phyloP scores from a whole-genome alignment of 2,329 filamentous ascomycete species.

The Ascochyta fabae region DNA sequence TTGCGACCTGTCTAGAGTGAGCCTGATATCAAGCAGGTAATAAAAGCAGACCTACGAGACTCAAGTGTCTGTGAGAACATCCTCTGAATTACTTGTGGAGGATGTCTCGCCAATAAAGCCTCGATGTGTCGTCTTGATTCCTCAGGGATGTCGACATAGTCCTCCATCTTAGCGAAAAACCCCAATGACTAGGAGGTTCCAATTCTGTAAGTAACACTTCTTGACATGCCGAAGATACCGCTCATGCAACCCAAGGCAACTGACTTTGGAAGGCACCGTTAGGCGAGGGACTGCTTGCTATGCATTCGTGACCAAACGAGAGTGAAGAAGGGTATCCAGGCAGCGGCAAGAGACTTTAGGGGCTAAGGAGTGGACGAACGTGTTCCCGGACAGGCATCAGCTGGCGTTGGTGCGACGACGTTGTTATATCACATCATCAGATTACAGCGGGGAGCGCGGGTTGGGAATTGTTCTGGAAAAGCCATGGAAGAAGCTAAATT shows the following conservation, averaged over 20 bases:
- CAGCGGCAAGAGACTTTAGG: slow-evolving; percentile 27
- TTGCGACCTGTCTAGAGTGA: slow-evolving; percentile 41
- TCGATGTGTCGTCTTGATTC: slow-evolving; percentile 49
- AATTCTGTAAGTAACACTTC: slow-evolving; percentile 12
- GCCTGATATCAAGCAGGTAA: slow-evolving; percentile 10
- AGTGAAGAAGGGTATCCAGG: slow-evolving; percentile 33
- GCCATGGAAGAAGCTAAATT: slow-evolving; percentile 47
- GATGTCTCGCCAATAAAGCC: slow-evolving; percentile 44
- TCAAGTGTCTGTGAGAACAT: slow-evolving; percentile 48
- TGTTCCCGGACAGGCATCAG: slow-evolving; percentile 40
- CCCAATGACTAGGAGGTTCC: slow-evolving; percentile 20
- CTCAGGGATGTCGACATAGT: slow-evolving; percentile 44
- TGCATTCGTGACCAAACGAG: slow-evolving; percentile 7
- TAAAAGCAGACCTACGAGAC: slow-evolving; percentile 36
- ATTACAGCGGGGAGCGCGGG: slow-evolving; percentile 44
- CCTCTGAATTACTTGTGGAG: slow-evolving; percentile 44
- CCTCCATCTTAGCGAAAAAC: slow-evolving; percentile 39
- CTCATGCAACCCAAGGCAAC: slow-evolving; percentile 13
- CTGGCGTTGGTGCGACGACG: slow-evolving; percentile 40
- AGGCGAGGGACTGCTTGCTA: slow-evolving; percentile 1
- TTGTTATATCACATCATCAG: slow-evolving; percentile 48
- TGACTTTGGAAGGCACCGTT: slow-evolving; percentile 5
- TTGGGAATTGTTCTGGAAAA: slow-evolving; percentile 47
- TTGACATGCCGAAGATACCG: slow-evolving; percentile 29
- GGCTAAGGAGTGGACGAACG: slow-evolving; percentile 43